Evolutionary conservation across 192 early-diverging fungal species (phyloP).

Genomic region (Umbelopsis ramanniana): DNA sequence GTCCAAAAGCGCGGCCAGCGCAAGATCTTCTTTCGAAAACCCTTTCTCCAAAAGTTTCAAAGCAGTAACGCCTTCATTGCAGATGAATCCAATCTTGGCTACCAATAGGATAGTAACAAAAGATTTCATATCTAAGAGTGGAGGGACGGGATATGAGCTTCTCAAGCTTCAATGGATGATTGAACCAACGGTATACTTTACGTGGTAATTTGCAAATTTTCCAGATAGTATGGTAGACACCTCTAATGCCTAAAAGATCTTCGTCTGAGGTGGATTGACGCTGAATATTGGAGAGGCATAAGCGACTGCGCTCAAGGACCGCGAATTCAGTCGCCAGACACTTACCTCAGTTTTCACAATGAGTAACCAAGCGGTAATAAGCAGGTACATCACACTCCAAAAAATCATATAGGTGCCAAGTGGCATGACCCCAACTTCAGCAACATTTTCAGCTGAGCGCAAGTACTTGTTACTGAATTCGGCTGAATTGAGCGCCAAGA

Average conservation of each 20-base stretch:
- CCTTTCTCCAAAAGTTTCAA: constrained; percentile 96
- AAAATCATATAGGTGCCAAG: constrained; percentile 90
- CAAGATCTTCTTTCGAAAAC: constrained; percentile 93
- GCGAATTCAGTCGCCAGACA: neutral
- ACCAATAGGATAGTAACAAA: constrained; percentile 83
- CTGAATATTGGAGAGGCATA: neutral
- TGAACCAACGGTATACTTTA: constrained; percentile 25
- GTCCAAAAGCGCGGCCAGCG: constrained; percentile 89
- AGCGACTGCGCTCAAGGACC: neutral
- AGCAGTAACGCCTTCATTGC: constrained; percentile 93
- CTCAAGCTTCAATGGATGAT: too few relatives aligned
- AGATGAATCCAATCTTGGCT: constrained; percentile 94
- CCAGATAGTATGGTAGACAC: constrained; percentile 90
- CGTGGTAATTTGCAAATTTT: constrained; percentile 83
- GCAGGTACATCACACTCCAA: constrained; percentile 90
- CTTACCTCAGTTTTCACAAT: constrained; percentile 74
- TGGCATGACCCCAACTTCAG: constrained; percentile 72
- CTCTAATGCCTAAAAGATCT: constrained; percentile 65
- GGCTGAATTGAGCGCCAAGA: constrained; percentile 91
- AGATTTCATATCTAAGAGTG: constrained; percentile 75
- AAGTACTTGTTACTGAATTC: constrained; percentile 97
- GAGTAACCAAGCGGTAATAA: constrained; percentile 84
- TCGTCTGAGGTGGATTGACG: constrained; percentile 45
- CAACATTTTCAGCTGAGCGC: constrained; percentile 65
- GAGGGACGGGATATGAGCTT: too few relatives aligned